Percentiles rank a stretch among this genome's conserved stretches.
Evolutionary conservation across 2,329 filamentous ascomycete genomes (phyloP).

Genomic region (Fragosphaeria purpurea): DNA sequence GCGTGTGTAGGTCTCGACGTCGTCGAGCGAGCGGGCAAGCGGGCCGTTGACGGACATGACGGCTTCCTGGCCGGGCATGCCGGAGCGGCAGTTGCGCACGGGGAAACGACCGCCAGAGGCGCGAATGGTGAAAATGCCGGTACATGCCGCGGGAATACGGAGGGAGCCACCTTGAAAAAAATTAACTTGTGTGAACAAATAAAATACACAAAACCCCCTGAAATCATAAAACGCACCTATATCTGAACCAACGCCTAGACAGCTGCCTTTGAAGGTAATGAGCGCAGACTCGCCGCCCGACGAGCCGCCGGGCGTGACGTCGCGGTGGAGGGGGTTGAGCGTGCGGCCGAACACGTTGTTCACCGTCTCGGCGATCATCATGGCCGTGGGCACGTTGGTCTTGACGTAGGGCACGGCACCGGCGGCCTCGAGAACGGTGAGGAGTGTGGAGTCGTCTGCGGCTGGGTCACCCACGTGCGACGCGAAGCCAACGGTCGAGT

Average conservation of each 20-base stretch:
- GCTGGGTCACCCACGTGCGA: constrained; percentile 51
- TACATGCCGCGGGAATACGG: constrained; percentile 44
- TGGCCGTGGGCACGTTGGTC: constrained; percentile 48
- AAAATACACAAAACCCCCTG: no score
- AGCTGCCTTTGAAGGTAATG: constrained; percentile 46
- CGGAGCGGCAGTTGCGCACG: constrained; percentile 40
- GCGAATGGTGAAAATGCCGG: constrained; percentile 46
- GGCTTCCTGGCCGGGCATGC: constrained; percentile 55
- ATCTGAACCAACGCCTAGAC: constrained; percentile 54
- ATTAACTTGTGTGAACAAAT: background rate
- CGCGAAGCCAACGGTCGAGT: constrained; percentile 54
- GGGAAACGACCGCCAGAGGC: constrained; percentile 52
- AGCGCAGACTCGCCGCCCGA: constrained; percentile 59
- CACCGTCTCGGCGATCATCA: constrained; percentile 59
- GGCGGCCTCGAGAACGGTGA: constrained; percentile 30
- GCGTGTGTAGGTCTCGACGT: constrained; percentile 45
- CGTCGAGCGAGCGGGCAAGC: constrained; percentile 44
- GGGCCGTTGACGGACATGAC: constrained; percentile 56
- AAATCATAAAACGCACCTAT: constrained; percentile 28
- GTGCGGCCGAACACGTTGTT: constrained; percentile 57
- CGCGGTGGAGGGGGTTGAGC: constrained; percentile 49
- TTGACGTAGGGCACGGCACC: constrained; percentile 49
- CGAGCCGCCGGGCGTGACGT: constrained; percentile 52
- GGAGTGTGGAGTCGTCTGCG: constrained; percentile 28
- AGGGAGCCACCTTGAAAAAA: constrained; percentile 35